Base-by-base conservation (phyloP, 371 early-diverging fungal genomes). In the Syncephalastrum sp. region DNA sequence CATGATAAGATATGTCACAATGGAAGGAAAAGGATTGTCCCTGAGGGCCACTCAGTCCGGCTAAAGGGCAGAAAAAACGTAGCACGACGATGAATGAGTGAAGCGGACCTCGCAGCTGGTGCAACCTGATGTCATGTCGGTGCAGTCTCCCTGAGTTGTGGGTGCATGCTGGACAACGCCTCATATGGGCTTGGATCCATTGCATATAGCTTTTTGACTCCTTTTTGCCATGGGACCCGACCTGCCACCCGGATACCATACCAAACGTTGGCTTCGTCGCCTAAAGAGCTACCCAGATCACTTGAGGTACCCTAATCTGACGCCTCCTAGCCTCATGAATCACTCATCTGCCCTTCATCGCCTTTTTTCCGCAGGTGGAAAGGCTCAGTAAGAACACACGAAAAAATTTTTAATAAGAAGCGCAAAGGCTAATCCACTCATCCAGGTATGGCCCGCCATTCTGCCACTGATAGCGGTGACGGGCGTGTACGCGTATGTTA, bases 371-470 rank as follows among this genome's bases (percentile, higher is more conserved):
- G 27, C 25, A 71, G 72, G 29, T 57, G 68, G 59, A 60, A 43
- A 59, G 72, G 72, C 52, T 71, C 72, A 12, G 72, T 71, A 71
- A 63, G 44, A 27, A 56, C 7, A 12, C 41, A 44, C 7, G 42
- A 16, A n/a, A 17, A 19, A n/a, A 42, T 19, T n/a, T 46, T 17
- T 21, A 47, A 47, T 33, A n/a, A 15, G n/a, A 24, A 44, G 3
- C n/a, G 3, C 14, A 33, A 49, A 16, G 15, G n/a, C 19, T 14
- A 16, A 46, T 21, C 15, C 13, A 2, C 23, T 41, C 13, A 25
- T 23, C 4, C 60, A 74, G 74, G 74, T 74, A 13, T 48, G 70
- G 48, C 75, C 75, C 8, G 46, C 68, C 6, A 71, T 75, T 56
- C 44, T 69, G 4, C 72, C 72, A 4, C 48, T 67, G 17, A 55